Conservation (phyloP, 75 land plant genomes). For the Pseudotsuga menziesii region DNA sequence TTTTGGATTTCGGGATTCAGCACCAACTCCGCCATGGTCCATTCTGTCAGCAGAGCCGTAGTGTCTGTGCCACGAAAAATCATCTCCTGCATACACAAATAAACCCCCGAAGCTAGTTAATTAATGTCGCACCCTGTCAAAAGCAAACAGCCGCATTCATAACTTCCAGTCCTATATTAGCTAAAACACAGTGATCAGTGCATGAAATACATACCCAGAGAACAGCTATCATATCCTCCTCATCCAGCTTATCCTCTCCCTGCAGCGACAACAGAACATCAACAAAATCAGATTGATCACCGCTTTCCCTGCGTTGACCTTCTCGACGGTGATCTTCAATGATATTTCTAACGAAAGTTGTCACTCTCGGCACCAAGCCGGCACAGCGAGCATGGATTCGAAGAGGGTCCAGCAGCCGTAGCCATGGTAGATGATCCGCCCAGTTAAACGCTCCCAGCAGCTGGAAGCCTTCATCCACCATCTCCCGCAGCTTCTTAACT, state of each 20-base stretch:
- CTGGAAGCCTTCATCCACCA: slow-evolving; percentile 76
- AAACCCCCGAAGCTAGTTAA: too few species aligned
- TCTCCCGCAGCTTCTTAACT: slow-evolving; percentile 24
- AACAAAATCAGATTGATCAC: slow-evolving; percentile 52
- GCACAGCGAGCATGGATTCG: slow-evolving; percentile 45
- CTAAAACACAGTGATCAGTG: too few species aligned
- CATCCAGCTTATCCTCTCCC: slow-evolving; percentile 48
- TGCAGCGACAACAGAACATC: slow-evolving; percentile 60
- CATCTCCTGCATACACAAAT: slow-evolving; percentile 38
- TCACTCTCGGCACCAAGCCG: slow-evolving; percentile 49
- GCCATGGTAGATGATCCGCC: slow-evolving; percentile 62
- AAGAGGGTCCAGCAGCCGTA: slow-evolving; percentile 32
- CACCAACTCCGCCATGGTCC: slow-evolving; percentile 41
- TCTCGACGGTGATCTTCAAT: slow-evolving; percentile 46
- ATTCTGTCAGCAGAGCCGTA: slow-evolving; percentile 39
- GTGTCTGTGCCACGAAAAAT: slow-evolving; percentile 46
- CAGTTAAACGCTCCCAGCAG: slow-evolving; percentile 74
- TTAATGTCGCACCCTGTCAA: too few species aligned
- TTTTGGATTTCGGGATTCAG: slow-evolving; percentile 13
- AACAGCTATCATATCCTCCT: slow-evolving; percentile 70
- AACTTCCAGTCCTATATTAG: too few species aligned
- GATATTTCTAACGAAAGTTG: slow-evolving; percentile 33
- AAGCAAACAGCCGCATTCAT: too few species aligned
- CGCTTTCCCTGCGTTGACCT: too few species aligned
- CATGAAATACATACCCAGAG: slow-evolving; percentile 51